A percentile compares a stretch with the other conserved stretches of the same genome.
These are phyloP conservation scores for Colletotrichum sojae DNA, from an alignment of 2,329 filamentous ascomycete species.

Conservation along the genomic window DNA sequence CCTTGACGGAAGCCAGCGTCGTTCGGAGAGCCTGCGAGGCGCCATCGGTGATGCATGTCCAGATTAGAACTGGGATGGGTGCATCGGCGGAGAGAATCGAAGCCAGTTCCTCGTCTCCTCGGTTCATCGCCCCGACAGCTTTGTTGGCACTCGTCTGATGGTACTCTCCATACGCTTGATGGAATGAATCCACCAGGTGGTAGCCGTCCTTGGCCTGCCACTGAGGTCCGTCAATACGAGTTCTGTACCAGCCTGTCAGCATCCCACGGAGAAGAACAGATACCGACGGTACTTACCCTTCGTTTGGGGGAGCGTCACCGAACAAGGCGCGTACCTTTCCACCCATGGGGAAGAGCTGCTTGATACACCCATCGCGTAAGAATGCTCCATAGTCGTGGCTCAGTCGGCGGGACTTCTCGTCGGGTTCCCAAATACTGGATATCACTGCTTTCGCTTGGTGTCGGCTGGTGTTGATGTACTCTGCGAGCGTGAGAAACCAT, in stretches of 20 bases:
- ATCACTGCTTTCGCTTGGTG: background rate
- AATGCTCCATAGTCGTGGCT: background rate
- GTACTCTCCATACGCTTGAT: constrained; percentile 9
- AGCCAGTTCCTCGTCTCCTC: background rate
- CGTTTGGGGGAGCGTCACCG: background rate
- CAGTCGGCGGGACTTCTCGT: background rate
- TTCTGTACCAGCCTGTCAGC: background rate
- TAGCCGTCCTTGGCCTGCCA: constrained; percentile 10
- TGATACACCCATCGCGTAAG: constrained; percentile 9
- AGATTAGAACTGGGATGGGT: background rate
- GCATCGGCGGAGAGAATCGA: background rate
- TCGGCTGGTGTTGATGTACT: constrained; percentile 11
- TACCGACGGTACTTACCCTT: background rate
- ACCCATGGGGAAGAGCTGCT: constrained; percentile 4
- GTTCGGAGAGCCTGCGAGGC: background rate
- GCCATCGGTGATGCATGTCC: constrained; percentile 12
- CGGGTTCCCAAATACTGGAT: constrained; percentile 6
- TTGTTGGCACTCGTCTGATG: constrained; percentile 2
- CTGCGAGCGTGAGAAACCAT: constrained; percentile 11
- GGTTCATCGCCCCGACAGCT: constrained; percentile 1
- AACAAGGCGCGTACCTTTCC: background rate
- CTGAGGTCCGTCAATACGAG: background rate
- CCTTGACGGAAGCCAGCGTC: background rate
- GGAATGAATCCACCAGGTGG: constrained; percentile 5
- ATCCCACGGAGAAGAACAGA: background rate